Conservation (phyloP, 495 filamentous ascomycete genomes). For the Penicillium roqueforti region DNA sequence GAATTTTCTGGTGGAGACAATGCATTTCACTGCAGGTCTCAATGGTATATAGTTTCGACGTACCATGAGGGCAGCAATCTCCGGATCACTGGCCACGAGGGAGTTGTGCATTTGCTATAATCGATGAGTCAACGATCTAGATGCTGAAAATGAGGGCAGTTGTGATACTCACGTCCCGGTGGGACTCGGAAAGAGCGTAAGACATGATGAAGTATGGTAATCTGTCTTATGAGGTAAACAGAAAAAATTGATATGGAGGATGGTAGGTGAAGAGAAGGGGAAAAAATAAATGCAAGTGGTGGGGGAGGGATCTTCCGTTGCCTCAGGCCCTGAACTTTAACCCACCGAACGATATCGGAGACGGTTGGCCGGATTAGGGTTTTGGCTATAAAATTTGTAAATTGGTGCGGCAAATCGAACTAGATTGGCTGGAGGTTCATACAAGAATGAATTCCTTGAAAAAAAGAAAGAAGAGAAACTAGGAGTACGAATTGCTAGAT, state of each 20-base stretch:
- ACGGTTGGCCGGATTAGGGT: conserved; percentile 19
- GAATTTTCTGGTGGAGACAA: background rate
- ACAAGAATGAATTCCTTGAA: background rate
- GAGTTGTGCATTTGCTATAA: conserved; percentile 83
- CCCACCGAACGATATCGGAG: conserved; percentile 27
- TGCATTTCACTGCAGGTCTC: background rate
- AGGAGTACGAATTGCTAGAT: background rate
- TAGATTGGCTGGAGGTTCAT: background rate
- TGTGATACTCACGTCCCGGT: conserved; percentile 70
- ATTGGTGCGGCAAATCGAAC: background rate
- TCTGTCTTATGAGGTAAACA: conserved; percentile 17
- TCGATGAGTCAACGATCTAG: conserved; percentile 48
- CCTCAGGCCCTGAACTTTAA: conserved; percentile 20
- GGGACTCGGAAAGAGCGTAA: conserved; percentile 85
- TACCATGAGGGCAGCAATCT: conserved; percentile 94
- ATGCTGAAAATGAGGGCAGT: conserved; percentile 1
- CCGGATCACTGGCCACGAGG: conserved; percentile 79
- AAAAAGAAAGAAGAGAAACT: background rate
- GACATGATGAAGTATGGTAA: conserved; percentile 41
- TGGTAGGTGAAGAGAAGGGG: conserved; percentile 12
- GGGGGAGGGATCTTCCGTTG: conserved; percentile 24
- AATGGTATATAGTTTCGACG: conserved; percentile 49
- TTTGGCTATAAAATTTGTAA: conserved; percentile 12
- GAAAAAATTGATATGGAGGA: conserved; percentile 5
- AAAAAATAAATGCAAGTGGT: conserved; percentile 18